Base-by-base conservation (phyloP, 2,329 filamentous ascomycete genomes). In the Tetracladium maxilliforme region DNA sequence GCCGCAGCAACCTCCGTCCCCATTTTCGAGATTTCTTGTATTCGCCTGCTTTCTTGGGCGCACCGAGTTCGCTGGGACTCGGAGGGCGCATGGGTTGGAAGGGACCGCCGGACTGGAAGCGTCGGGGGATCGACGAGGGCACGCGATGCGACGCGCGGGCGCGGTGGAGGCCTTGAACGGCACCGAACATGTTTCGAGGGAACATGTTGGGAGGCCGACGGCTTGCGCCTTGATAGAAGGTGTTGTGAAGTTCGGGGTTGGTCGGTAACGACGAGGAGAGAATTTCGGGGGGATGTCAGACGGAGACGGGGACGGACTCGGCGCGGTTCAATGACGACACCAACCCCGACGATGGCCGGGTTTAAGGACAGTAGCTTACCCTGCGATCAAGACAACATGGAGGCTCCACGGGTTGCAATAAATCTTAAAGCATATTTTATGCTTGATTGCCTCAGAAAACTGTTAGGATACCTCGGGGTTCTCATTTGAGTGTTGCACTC, bases 51-150 rank as follows among this genome's bases (percentile, higher is more conserved):
- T 68, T 61, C 12, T 57, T 59, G 1, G 84, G 76, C 27, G 67
- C 71, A 25, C 83, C 83, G 16, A 95, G 64, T 19, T 80, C 79
- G 31, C 65, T 66, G 6, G 86, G 86, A 5, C 80, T 71, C 1
- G 84, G 84, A 6, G 86, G 86, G 1, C 68, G 63, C 38, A 84
- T 66, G 10, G 73, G 68, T 34, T 73, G 59, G 44, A 72, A 81
- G 31, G 58, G 56, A 18, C 50, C 45, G 21, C 10, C 10, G 23
- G 44, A 13, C 12, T 10, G 7, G 33, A 28, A 10, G 39, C 34
- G 23, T 41, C 49, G 26, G 44, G 30, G 21, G 36, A 36, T 20
- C 40, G 40, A 16, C 25, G 23, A 22, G 23, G 14, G 18, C 28
- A 21, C 23, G 22, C 21, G 29, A 11, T 16, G 33, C 29, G 32